phyloP scores from a whole-genome alignment of 768 basidiomycete genomes.

The Lentinula aciculospora region DNA sequence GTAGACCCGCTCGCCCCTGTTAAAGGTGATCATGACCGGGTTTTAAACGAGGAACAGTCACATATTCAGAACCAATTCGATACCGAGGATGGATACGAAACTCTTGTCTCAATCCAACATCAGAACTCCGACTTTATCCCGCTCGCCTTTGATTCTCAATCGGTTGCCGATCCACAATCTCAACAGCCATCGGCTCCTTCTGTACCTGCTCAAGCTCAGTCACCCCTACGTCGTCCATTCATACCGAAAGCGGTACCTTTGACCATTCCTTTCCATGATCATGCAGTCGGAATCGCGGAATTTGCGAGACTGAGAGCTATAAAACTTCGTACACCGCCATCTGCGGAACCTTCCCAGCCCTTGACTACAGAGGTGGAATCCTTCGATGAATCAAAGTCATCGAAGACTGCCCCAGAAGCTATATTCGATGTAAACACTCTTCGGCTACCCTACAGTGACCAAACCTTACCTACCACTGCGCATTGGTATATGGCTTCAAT shows the following conservation, averaged over 20 bases:
- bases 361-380: slow-evolving; percentile 1
- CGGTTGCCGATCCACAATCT: neutral
- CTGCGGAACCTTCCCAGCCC: neutral
- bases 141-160: slow-evolving; percentile 15
- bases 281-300: slow-evolving; percentile 25
- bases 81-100: too few species aligned
- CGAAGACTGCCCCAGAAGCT: slow-evolving; percentile 30
- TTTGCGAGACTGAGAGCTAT: slow-evolving; percentile 38
- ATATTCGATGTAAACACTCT: slow-evolving; percentile 42
- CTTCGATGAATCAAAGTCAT: neutral
- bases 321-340: slow-evolving; percentile 18
- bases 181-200: neutral
- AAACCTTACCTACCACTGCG: slow-evolving; percentile 22
- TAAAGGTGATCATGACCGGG: too few species aligned
- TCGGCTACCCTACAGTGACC: slow-evolving; percentile 23
- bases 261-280: slow-evolving; percentile 20
- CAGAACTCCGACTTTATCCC: slow-evolving; percentile 13
- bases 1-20: too few species aligned
- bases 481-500: slow-evolving; percentile 72
- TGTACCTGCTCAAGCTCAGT: too few species aligned
- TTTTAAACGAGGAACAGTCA: neutral
- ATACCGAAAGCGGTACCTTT: neutral
- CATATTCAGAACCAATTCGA: neutral
- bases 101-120: neutral
- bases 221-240: neutral